phyloP scores from a whole-genome alignment of 495 filamentous ascomycete species.

The Aspergillus egyptiacus region DNA sequence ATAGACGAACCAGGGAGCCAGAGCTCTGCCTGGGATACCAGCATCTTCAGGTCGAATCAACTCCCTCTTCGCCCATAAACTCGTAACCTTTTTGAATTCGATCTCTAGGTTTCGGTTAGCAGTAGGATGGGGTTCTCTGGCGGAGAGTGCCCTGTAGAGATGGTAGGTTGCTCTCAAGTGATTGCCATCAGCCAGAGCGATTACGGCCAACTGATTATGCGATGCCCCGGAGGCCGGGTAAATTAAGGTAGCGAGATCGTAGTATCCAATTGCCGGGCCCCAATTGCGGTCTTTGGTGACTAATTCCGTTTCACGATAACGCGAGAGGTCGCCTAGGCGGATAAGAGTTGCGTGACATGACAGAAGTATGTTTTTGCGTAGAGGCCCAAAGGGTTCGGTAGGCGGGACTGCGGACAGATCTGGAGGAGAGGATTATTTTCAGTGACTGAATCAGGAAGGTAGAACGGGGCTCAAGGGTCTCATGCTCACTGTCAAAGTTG shows the following conservation, averaged over 20 bases:
- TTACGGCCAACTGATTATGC: constrained; percentile 84
- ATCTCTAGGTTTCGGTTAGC: constrained; percentile 70
- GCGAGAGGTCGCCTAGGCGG: constrained; percentile 81
- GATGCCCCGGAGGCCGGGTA: constrained; percentile 72
- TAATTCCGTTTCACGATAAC: constrained; percentile 75
- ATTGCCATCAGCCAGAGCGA: constrained; percentile 66
- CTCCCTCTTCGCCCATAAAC: constrained; percentile 54
- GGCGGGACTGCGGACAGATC: constrained; percentile 34
- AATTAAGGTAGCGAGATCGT: constrained; percentile 71
- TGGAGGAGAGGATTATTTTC: constrained; percentile 34
- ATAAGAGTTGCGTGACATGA: constrained; percentile 83
- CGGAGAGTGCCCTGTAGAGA: constrained; percentile 74
- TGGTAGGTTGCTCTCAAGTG: constrained; percentile 83
- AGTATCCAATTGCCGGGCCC: constrained; percentile 77
- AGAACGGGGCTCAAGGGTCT: not conserved
- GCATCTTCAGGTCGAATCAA: constrained; percentile 49
- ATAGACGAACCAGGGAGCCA: constrained; percentile 78
- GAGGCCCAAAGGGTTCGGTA: constrained; percentile 37
- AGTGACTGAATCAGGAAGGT: constrained; percentile 7
- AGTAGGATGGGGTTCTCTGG: constrained; percentile 63
- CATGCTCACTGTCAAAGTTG: constrained; percentile 50
- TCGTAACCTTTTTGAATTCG: constrained; percentile 68
- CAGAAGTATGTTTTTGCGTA: constrained; percentile 52
- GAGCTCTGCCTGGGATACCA: constrained; percentile 43
- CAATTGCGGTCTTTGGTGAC: constrained; percentile 64